These are phyloP conservation scores for Camelina sativa DNA, from an alignment of 345 rosid species.

Conservation along the genomic window DNA sequence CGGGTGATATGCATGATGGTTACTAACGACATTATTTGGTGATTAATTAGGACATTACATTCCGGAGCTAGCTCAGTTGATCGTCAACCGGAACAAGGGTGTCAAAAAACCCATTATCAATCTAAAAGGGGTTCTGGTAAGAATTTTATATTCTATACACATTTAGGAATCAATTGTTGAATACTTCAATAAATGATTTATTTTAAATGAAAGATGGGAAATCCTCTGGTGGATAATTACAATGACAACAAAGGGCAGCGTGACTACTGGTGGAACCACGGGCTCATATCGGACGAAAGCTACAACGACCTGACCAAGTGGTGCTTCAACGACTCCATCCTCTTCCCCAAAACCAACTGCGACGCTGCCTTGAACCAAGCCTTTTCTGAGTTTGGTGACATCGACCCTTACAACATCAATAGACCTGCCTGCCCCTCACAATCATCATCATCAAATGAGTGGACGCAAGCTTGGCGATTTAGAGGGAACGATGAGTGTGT, in stretches of 20 bases:
- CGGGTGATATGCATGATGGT: conserved; percentile 14
- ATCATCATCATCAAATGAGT: conserved; percentile 34
- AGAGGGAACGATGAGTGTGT: conserved; percentile 83
- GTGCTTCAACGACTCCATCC: conserved; percentile 44
- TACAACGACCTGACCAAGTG: conserved; percentile 42
- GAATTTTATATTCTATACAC: neutral
- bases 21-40: no score
- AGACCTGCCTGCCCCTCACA: conserved; percentile 50
- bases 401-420: conserved; percentile 61
- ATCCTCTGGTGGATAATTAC: conserved; percentile 37
- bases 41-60: conserved; percentile 71
- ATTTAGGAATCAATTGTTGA: neutral
- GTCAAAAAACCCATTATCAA: conserved; percentile 58
- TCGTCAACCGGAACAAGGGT: conserved; percentile 56
- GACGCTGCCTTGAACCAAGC: conserved; percentile 51
- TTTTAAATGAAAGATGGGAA: conserved; percentile 28
- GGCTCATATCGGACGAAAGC: conserved; percentile 40
- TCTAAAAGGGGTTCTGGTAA: conserved; percentile 80
- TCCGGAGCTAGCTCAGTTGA: conserved; percentile 72
- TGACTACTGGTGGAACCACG: conserved; percentile 44
- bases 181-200: neutral
- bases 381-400: conserved; percentile 47
- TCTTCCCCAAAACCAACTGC: conserved; percentile 64
- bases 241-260: conserved; percentile 43
- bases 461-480: conserved; percentile 62